These are phyloP conservation scores for Monilinia fructigena DNA, from an alignment of 2,329 filamentous ascomycete genomes.

Conservation along the genomic window DNA sequence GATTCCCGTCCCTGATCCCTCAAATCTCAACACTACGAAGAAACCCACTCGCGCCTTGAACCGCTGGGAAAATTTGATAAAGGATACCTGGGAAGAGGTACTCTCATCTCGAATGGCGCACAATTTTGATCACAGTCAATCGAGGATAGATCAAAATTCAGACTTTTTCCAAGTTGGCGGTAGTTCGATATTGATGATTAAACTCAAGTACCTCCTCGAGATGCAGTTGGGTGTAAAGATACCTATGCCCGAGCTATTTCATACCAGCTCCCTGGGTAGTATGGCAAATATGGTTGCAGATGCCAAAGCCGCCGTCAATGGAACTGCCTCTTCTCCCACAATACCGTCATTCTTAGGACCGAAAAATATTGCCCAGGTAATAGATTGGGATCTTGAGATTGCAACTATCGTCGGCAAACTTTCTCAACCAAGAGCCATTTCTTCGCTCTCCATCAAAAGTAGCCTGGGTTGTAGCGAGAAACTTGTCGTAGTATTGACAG, in stretches of 20 bases:
- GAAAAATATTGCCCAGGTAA: not conserved
- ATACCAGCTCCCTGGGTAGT: constrained; percentile 31
- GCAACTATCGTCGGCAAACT: not conserved
- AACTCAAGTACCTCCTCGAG: constrained; percentile 35
- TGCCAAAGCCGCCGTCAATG: not conserved
- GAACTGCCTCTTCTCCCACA: not conserved
- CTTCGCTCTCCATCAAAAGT: not conserved
- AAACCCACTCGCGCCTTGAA: not conserved
- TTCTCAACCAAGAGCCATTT: no score
- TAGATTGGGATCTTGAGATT: not conserved
- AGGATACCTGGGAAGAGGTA: not conserved
- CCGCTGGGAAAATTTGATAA: not conserved
- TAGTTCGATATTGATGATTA: constrained; percentile 41
- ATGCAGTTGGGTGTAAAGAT: constrained; percentile 32
- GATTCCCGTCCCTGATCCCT: not conserved
- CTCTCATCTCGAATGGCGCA: not conserved
- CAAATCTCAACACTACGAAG: not conserved
- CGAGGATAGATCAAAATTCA: not conserved
- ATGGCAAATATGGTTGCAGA: constrained; percentile 26
- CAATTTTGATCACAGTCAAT: not conserved
- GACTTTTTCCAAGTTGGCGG: constrained; percentile 43
- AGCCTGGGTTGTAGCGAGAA: not conserved
- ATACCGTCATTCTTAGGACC: not conserved
- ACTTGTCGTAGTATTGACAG: not conserved
- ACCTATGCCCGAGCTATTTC: constrained; percentile 34